Conservation (phyloP, 331 rosid species). For the Prunus yedoensis region DNA sequence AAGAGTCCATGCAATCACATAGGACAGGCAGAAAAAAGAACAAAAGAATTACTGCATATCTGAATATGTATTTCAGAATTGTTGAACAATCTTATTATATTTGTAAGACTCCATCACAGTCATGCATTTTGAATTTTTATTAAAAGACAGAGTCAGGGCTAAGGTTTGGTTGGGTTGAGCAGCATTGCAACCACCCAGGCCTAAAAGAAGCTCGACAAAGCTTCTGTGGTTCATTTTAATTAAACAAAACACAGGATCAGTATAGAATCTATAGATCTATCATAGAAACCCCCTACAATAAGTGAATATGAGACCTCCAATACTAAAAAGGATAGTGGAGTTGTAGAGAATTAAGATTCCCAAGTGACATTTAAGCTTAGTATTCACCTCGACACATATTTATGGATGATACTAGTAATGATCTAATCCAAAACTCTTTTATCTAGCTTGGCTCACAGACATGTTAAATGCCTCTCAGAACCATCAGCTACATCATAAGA, state of each 20-base stretch:
- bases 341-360: not conserved
- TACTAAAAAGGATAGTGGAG: not conserved
- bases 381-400: not conserved
- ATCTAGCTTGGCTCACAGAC: not conserved
- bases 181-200: too few relatives aligned
- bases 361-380: not conserved
- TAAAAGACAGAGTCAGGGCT: too few relatives aligned
- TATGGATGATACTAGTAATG: not conserved
- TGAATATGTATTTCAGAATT: not conserved
- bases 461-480: not conserved
- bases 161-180: too few relatives aligned
- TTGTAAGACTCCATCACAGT: not conserved
- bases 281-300: too few relatives aligned
- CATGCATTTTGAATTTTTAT: too few relatives aligned
- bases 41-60: not conserved
- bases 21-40: not conserved
- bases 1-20: not conserved
- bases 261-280: too few relatives aligned
- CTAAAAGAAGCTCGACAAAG: too few relatives aligned
- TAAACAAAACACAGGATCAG: too few relatives aligned
- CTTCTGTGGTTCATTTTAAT: too few relatives aligned
- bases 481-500: not conserved
- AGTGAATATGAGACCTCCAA: too few relatives aligned
- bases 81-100: not conserved
- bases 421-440: not conserved